Evolutionary conservation across 768 basidiomycete species (phyloP).

Genomic region (Pulveroboletus sp.): DNA sequence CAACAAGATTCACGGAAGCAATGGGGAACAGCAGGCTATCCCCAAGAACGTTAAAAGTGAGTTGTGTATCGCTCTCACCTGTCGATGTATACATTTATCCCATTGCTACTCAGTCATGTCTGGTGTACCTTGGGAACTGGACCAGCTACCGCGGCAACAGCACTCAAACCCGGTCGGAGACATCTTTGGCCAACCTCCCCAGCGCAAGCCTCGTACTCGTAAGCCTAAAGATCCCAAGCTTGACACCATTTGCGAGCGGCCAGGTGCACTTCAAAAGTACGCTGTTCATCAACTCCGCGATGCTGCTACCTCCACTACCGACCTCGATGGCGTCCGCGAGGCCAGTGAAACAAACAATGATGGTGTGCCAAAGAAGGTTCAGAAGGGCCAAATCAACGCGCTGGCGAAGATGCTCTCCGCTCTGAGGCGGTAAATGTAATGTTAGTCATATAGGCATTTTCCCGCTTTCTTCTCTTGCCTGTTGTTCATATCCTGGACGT

Average conservation of each 20-base stretch:
- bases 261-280: conserved; percentile 40
- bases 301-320: conserved; percentile 72
- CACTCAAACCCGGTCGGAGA: conserved; percentile 58
- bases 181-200: conserved; percentile 51
- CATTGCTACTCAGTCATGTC: conserved; percentile 50
- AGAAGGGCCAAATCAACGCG: conserved; percentile 85
- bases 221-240: conserved; percentile 63
- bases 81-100: neutral
- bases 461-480: neutral
- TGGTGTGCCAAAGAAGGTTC: conserved; percentile 65
- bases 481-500: conserved; percentile 3
- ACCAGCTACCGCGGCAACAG: conserved; percentile 62
- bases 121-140: conserved; percentile 73
- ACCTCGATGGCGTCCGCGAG: conserved; percentile 43
- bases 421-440: conserved; percentile 51
- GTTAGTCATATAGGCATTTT: conserved; percentile 22
- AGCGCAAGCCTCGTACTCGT: conserved; percentile 61
- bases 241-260: conserved; percentile 74
- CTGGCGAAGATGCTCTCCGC: conserved; percentile 91
- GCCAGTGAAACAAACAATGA: conserved; percentile 26
- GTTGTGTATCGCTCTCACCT: conserved; percentile 26
- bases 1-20: conserved; percentile 11
- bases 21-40: conserved; percentile 28
- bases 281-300: conserved; percentile 48
- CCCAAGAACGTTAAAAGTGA: conserved; percentile 81